Evolutionary conservation across 2,329 filamentous ascomycete species (phyloP).

Genomic region (Boeremia lycopersici): DNA sequence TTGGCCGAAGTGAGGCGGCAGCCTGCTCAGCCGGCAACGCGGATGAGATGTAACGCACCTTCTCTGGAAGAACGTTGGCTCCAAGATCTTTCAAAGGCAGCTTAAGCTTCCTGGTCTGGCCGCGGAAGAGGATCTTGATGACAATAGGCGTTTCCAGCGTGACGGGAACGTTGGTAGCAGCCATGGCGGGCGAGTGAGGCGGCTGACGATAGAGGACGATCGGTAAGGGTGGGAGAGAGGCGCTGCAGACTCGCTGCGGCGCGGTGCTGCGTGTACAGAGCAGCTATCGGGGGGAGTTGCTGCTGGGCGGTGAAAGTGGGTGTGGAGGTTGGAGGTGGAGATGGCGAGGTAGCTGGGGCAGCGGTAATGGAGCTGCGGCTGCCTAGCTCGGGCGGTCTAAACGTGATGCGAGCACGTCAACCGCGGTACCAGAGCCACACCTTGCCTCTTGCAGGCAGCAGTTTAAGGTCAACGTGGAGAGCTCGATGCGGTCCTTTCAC

Average conservation of each 20-base stretch:
- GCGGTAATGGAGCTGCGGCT: conserved; percentile 17
- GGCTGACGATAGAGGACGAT: conserved; percentile 2
- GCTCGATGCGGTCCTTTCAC: not conserved
- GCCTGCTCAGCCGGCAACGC: conserved; percentile 18
- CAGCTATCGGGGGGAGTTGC: conserved; percentile 3
- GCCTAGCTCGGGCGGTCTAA: conserved; percentile 19
- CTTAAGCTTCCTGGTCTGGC: conserved; percentile 81
- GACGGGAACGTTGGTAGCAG: conserved; percentile 54
- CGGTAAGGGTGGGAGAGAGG: conserved; percentile 3
- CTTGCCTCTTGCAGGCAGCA: conserved; percentile 17
- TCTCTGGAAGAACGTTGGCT: conserved; percentile 74
- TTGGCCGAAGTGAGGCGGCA: conserved; percentile 24
- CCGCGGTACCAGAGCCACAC: conserved; percentile 11
- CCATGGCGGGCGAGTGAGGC: conserved; percentile 39
- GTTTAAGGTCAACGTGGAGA: not conserved
- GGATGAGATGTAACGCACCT: conserved; percentile 65
- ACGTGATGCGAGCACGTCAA: conserved; percentile 16
- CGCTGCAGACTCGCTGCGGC: conserved; percentile 20
- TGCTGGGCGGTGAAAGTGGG: conserved; percentile 10
- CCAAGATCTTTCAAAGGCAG: conserved; percentile 84
- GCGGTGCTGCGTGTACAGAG: conserved; percentile 10
- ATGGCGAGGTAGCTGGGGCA: conserved; percentile 18
- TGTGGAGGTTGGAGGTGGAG: conserved; percentile 16
- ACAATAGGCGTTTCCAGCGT: conserved; percentile 76
- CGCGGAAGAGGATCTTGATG: conserved; percentile 82